A percentile compares a stretch with the other conserved stretches of the same genome.
Evolutionary conservation across 768 basidiomycete species (phyloP).

Genomic region (Tubosaeta sp.): DNA sequence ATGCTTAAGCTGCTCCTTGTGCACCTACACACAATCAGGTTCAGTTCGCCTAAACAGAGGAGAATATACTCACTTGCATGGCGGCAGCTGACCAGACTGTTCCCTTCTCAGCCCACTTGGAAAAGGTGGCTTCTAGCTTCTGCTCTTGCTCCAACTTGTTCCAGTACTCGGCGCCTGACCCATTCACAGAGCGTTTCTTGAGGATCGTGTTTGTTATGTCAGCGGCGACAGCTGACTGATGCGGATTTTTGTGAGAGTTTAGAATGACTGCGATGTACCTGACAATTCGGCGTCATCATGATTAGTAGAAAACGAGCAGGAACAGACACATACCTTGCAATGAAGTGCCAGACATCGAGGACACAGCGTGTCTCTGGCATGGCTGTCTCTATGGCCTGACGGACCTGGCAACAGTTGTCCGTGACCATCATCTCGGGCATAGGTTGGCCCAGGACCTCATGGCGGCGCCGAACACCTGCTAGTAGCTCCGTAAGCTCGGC

Average conservation of each 20-base stretch:
- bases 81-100: conserved; percentile 18
- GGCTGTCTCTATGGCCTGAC: background rate
- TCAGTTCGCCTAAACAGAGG: background rate
- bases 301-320: background rate
- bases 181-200: conserved; percentile 4
- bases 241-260: conserved; percentile 5
- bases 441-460: conserved; percentile 1
- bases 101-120: background rate
- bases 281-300: background rate
- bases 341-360: conserved; percentile 20
- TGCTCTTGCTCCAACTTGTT: conserved; percentile 13
- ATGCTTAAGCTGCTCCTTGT: conserved; percentile 26
- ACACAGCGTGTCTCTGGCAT: conserved; percentile 1
- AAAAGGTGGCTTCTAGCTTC: conserved; percentile 2
- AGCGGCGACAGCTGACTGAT: background rate
- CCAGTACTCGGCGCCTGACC: conserved; percentile 14
- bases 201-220: conserved; percentile 13
- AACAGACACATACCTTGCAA: conserved; percentile 8
- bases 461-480: background rate
- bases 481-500: background rate
- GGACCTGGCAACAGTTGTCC: conserved; percentile 22
- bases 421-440: conserved; percentile 12
- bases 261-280: conserved; percentile 13
- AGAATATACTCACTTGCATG: background rate
- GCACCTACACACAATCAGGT: conserved; percentile 13